phyloP scores from a whole-genome alignment of 23 red algal genomes.

The Gracilaria domingensis region DNA sequence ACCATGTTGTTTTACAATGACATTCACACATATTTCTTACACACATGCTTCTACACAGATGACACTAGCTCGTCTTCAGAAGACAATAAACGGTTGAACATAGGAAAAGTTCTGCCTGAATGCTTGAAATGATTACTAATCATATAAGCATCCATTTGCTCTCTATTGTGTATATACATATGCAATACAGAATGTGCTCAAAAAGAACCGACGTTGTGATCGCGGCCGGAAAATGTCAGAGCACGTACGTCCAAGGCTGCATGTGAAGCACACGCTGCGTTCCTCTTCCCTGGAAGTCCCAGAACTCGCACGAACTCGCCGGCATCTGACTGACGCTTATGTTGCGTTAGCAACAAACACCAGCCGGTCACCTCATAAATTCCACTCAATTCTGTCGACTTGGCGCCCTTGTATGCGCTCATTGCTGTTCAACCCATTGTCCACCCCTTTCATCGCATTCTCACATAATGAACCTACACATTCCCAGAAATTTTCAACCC shows the following conservation, averaged over 20 bases:
- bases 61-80: too few species aligned
- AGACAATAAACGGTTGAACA: too few species aligned
- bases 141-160: not conserved
- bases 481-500: slow-evolving; percentile 34
- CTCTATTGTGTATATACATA: not conserved
- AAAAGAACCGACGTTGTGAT: not conserved
- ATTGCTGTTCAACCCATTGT: slow-evolving; percentile 15
- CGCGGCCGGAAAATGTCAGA: not conserved
- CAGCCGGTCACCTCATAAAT: not conserved
- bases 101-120: not conserved
- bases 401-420: slow-evolving; percentile 3
- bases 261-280: not conserved
- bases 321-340: not conserved
- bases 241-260: not conserved
- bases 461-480: slow-evolving; percentile 24
- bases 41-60: too few species aligned
- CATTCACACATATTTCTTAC: too few species aligned
- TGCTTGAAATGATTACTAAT: not conserved
- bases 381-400: slow-evolving; percentile 15
- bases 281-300: not conserved
- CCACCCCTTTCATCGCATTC: slow-evolving; percentile 29
- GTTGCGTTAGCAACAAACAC: not conserved
- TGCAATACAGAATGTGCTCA: not conserved
- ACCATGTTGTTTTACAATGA: too few species aligned
- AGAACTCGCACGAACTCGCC: not conserved